Percentiles rank a stretch among this genome's conserved stretches.
Evolutionary conservation across 2,329 filamentous ascomycete species (phyloP).

Genomic region (Chaetomiaceae sp.): DNA sequence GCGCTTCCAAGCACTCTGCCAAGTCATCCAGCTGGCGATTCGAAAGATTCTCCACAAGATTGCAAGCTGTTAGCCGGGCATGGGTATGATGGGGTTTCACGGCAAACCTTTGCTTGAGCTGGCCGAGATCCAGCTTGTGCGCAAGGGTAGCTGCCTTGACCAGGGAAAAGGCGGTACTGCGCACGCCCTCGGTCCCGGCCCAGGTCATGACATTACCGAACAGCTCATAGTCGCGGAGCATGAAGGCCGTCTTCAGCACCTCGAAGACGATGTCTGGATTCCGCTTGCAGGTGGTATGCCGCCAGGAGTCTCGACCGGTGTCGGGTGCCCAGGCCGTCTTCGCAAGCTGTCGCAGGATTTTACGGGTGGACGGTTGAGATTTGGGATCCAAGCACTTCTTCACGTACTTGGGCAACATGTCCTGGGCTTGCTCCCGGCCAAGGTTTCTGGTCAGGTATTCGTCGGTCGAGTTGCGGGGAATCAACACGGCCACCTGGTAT

Average conservation of each 20-base stretch:
- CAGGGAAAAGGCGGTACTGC: background rate
- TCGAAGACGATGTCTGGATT: background rate
- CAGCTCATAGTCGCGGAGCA: background rate
- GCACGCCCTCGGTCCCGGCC: background rate
- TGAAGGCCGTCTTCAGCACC: background rate
- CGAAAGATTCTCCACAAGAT: background rate
- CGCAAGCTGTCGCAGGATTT: background rate
- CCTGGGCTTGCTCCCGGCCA: background rate
- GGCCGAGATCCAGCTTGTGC: background rate
- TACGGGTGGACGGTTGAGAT: too few relatives aligned
- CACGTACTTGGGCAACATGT: background rate
- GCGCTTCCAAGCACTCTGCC: background rate
- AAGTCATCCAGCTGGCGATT: background rate
- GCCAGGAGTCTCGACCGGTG: too few relatives aligned
- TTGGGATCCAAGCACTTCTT: background rate
- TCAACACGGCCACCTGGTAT: background rate
- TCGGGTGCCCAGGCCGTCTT: background rate
- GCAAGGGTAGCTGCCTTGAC: background rate
- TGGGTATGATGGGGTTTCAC: too few relatives aligned
- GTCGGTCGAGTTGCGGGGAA: background rate
- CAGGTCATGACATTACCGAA: background rate
- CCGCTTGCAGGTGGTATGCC: background rate
- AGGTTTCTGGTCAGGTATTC: background rate
- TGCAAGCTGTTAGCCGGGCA: background rate
- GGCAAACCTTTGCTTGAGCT: background rate